A percentile compares a stretch with the other conserved stretches of the same genome.
Evolutionary conservation across 169 alveolate genomes (phyloP).

Genomic region (Perkinsus marinus): DNA sequence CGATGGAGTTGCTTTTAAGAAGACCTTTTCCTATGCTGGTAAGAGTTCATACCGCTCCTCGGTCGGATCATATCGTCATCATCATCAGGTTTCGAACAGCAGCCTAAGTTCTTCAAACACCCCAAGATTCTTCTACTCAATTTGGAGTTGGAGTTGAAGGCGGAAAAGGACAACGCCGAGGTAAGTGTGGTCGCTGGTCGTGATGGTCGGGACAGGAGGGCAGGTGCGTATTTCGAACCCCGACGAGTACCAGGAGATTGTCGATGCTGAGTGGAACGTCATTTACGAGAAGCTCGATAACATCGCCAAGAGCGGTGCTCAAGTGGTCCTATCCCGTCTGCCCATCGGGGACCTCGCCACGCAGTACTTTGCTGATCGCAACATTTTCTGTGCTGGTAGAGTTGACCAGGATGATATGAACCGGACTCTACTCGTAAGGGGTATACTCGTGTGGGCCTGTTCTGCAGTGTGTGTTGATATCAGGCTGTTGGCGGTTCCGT

Average conservation of each 20-base stretch:
- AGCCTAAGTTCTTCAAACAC: conserved; percentile 80
- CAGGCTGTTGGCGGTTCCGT: conserved; percentile 90
- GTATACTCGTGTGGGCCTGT: neutral
- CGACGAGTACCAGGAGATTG: conserved; percentile 80
- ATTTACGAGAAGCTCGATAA: conserved; percentile 83
- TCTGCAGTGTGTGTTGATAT: neutral
- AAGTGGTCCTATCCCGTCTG: conserved; percentile 80
- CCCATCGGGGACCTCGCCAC: conserved; percentile 99
- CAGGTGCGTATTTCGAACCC: conserved; percentile 29
- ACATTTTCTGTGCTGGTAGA: conserved; percentile 93
- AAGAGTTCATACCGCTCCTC: neutral
- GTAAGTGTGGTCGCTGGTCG: conserved; percentile 46
- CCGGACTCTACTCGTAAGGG: neutral
- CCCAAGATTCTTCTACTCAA: conserved; percentile 85
- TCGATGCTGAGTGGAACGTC: conserved; percentile 96
- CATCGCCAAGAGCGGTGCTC: conserved; percentile 78
- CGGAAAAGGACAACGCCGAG: conserved; percentile 98
- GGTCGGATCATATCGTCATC: neutral
- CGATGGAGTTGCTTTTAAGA: conserved; percentile 94
- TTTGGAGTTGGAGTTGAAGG: conserved; percentile 89
- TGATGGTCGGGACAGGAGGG: too few relatives aligned
- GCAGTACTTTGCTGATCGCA: conserved; percentile 89
- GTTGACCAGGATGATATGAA: conserved; percentile 84
- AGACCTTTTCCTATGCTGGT: conserved; percentile 93
- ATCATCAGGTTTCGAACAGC: conserved; percentile 85